Evolutionary conservation across 2,329 filamentous ascomycete species (phyloP).

Genomic region (Trichoderma sp.): DNA sequence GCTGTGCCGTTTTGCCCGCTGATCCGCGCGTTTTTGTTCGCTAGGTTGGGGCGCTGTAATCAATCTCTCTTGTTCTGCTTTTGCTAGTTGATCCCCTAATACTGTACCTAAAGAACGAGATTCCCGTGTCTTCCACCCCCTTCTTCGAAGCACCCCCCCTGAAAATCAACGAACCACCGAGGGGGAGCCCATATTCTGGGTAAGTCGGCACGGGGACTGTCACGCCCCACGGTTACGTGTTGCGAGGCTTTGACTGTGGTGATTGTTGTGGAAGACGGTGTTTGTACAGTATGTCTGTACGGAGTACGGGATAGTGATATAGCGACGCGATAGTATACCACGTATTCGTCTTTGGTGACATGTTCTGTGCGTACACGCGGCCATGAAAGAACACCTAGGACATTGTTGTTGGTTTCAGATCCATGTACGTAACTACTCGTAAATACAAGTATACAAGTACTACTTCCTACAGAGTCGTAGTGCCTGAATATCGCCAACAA

Average conservation of each 20-base stretch:
- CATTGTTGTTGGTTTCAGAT: neutral
- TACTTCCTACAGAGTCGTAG: neutral
- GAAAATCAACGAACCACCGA: neutral
- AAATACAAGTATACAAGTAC: neutral
- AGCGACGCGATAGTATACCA: neutral
- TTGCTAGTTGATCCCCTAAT: neutral
- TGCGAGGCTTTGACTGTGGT: neutral
- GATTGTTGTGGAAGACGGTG: neutral
- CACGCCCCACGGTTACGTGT: slow-evolving; percentile 3
- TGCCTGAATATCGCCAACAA: neutral
- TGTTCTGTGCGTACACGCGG: neutral
- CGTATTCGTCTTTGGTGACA: neutral
- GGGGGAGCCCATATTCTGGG: slow-evolving; percentile 19
- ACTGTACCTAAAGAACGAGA: neutral
- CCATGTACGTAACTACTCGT: neutral
- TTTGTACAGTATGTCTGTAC: neutral
- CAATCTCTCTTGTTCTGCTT: neutral
- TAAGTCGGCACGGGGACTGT: slow-evolving; percentile 23
- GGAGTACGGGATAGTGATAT: neutral
- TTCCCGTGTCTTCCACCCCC: neutral
- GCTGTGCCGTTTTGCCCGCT: slow-evolving; percentile 15
- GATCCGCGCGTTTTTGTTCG: neutral
- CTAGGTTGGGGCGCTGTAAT: neutral
- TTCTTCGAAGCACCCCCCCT: neutral
- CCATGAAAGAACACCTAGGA: neutral